Percentiles rank a stretch among this genome's conserved stretches.
These are phyloP conservation scores for Botryotinia narcissicola DNA, from an alignment of 2,329 filamentous ascomycete genomes.

Conservation along the genomic window DNA sequence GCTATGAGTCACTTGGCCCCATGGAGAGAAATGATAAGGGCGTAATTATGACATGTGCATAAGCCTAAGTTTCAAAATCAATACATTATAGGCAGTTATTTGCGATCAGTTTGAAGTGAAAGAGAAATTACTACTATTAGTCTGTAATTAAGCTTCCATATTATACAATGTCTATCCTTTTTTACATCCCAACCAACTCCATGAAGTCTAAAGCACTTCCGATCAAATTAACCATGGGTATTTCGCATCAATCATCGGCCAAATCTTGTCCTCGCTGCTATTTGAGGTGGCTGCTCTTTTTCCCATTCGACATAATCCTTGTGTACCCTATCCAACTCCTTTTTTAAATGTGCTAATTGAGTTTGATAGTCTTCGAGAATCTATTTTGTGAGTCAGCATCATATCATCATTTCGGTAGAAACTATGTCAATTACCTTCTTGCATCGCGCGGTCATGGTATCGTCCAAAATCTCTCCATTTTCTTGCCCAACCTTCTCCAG, in stretches of 20 bases:
- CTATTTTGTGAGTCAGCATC: slow-evolving; percentile 43
- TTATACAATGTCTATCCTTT: slow-evolving; percentile 21
- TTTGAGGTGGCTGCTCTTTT: slow-evolving; percentile 36
- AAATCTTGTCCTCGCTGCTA: slow-evolving; percentile 12
- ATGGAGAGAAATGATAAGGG: neutral
- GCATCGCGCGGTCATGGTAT: slow-evolving; percentile 67
- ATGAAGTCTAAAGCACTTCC: slow-evolving; percentile 17
- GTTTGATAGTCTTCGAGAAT: slow-evolving; percentile 80
- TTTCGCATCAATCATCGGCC: slow-evolving; percentile 21
- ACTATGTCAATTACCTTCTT: slow-evolving; percentile 61
- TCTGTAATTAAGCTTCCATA: slow-evolving; percentile 14
- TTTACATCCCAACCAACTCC: slow-evolving; percentile 19
- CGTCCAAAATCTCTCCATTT: slow-evolving; percentile 58
- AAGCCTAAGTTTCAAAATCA: neutral
- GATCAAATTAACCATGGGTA: slow-evolving; percentile 19
- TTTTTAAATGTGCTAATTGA: slow-evolving; percentile 73
- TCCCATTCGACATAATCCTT: slow-evolving; percentile 55
- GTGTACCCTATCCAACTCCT: slow-evolving; percentile 54
- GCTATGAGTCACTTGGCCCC: slow-evolving; percentile 2
- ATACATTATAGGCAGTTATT: neutral
- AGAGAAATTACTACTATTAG: slow-evolving; percentile 5
- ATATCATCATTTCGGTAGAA: neutral
- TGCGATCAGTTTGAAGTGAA: neutral
- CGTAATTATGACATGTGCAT: neutral
- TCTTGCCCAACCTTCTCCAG: slow-evolving; percentile 63